Conservation (phyloP, 805 yeast genomes). For the Candida parachauliodes region DNA sequence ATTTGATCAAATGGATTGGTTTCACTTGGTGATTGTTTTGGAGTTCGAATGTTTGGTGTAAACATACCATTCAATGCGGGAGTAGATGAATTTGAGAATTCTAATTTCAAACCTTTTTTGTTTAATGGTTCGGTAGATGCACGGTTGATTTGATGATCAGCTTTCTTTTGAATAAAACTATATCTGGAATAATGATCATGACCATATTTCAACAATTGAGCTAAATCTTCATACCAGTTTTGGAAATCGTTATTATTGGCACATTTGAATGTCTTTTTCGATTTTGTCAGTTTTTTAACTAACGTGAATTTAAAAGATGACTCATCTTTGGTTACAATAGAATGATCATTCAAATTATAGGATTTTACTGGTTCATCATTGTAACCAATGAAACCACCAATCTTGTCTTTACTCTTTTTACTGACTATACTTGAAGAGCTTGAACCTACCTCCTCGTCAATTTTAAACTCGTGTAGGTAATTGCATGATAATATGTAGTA, state of each 20-base stretch:
- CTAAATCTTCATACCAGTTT: constrained; percentile 55
- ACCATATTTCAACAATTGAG: constrained; percentile 47
- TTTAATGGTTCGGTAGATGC: constrained; percentile 1
- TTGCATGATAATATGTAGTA: constrained; percentile 41
- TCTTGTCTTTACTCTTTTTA: constrained; percentile 15
- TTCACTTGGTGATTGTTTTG: constrained; percentile 24
- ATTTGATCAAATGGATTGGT: constrained; percentile 37
- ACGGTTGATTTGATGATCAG: constrained; percentile 16
- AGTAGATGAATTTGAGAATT: constrained; percentile 10
- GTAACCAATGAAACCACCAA: constrained; percentile 39
- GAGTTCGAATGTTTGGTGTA: constrained; percentile 36
- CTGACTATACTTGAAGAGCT: constrained; percentile 1
- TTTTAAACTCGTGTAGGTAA: constrained; percentile 40
- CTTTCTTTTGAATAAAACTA: constrained; percentile 27
- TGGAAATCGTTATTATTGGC: constrained; percentile 39
- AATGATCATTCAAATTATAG: constrained; percentile 38
- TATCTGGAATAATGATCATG: constrained; percentile 48
- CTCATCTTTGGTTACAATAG: constrained; percentile 29
- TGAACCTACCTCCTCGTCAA: constrained; percentile 20
- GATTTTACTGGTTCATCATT: constrained; percentile 39
- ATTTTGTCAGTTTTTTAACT: constrained; percentile 21
- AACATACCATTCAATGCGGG: constrained; percentile 31
- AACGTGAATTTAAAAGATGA: constrained; percentile 32
- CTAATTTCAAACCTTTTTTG: constrained; percentile 5
- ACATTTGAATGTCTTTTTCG: constrained; percentile 44